Evolutionary conservation across 2,329 filamentous ascomycete genomes (phyloP), one percentile per base, ranked within the genome.

Genomic region (Trichothecium roseum): DNA sequence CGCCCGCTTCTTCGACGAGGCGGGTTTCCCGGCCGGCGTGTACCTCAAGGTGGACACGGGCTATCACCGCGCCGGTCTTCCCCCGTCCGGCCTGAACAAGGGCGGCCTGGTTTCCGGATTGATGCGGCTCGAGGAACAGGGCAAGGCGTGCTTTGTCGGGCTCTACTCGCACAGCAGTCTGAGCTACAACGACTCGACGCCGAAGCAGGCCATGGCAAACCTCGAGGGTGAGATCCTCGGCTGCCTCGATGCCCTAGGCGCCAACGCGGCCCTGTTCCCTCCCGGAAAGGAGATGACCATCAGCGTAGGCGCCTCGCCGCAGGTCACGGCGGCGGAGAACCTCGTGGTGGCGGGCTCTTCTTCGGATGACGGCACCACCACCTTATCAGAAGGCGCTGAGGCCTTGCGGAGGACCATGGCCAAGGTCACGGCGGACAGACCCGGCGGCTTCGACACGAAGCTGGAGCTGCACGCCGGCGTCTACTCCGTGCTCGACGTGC

Each of bases 391-490:
- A 0, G 29, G 32, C 7, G 42, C 37, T 1, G 4, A 41, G 1
- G 41, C 42, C 1, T 31, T 53, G 0, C 35, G 31, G 2, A 29
- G 34, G 1, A 38, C 41, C 0, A 42, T 51, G 0, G 7, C 39
- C 0, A 9, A 15, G 0, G 43, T 46, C 2, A 30, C 28, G 0
- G 3, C 4, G 0, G 39, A 32, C 0, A 40, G 32, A 0, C 30
- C 37, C 1, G 31, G 30, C 0, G 48, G 43, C 2, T 32, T 53
- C 1, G 27, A 37, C 0, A 49, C 47, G 0, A 45, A 29, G 1
- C 43, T 81, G 1, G 77, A 81, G 42, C 52, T 81, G 2, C 78
- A 82, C 42, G 77, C 78, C 0, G 78, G 78, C 1, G 75, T 79
- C 2, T 82, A 81, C 45, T 69, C 76, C 0, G 51, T 78, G 5